Base-by-base conservation (phyloP, 2,329 filamentous ascomycete species). In the Ophiocordyceps camponoti-rufipedis region DNA sequence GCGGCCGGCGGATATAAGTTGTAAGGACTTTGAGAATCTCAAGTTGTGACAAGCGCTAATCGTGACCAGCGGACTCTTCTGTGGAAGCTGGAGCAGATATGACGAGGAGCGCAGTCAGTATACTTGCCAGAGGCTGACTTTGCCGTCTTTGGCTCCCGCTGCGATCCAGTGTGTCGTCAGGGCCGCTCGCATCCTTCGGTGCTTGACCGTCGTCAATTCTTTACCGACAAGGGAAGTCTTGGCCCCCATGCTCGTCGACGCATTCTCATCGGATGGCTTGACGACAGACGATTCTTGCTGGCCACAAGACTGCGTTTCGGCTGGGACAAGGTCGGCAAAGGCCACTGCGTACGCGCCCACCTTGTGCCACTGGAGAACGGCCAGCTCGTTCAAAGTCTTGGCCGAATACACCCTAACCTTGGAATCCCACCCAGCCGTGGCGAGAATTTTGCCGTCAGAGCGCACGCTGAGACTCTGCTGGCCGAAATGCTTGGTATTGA, bases 101-200 rank as follows among this genome's bases (percentile, higher is more conserved):
- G 18, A 19, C 31, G 16, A 11, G 13, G 10, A 19, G 6, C 8
- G 31, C 29, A 23, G 23, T 66, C 55, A 88, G 60, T 91, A 98
- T 48, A 96, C 79, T 65, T 95, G 85, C 91, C 91, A 98, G 53
- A 98, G 66, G 57, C 86, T 94, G 50, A 96, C 77, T 60, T 93
- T 94, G 16, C 89, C 91, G 65, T 96, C 91, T 60, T 96, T 98
- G 46, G 85, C 83, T 1, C 91, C 91, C 1, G 78, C 85, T 16
- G 82, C 91, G 44, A 96, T 61, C 88, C 89, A 96, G 61, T 96
- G 89, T 23, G 81, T 82, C 44, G 67, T 68, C 55, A 74, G 78
- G 11, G 82, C 80, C 53, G 77, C 78, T 33, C 66, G 66, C 19
- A 77, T 67, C 46, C 85, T 69, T 51, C 76, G 73, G 33, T 78